phyloP scores from a whole-genome alignment of 352 stramenopile species.

The Phytophthora nicotianae region DNA sequence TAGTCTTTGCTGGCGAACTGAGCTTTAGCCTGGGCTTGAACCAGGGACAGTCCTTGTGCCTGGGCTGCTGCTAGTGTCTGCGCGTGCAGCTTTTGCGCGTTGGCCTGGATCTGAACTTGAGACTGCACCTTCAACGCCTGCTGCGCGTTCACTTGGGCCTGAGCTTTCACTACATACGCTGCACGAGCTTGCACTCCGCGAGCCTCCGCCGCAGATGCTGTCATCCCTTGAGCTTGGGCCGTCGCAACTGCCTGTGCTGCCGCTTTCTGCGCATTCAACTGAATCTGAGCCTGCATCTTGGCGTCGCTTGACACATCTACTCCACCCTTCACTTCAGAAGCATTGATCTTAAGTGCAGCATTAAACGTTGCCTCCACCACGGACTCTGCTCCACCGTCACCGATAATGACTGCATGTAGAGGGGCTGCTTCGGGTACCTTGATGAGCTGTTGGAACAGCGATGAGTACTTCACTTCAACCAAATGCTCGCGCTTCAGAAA shows the following conservation, averaged over 20 bases:
- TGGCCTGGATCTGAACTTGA: constrained; percentile 90
- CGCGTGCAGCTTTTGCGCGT: constrained; percentile 87
- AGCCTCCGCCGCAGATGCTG: constrained; percentile 66
- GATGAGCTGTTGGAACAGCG: constrained; percentile 95
- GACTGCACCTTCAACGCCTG: constrained; percentile 85
- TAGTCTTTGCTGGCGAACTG: constrained; percentile 91
- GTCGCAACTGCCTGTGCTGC: constrained; percentile 77
- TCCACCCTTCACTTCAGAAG: constrained; percentile 36
- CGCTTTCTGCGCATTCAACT: constrained; percentile 85
- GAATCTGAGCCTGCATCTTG: constrained; percentile 87
- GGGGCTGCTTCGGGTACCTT: constrained; percentile 88
- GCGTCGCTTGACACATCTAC: constrained; percentile 58
- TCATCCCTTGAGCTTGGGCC: constrained; percentile 82
- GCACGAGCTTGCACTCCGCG: constrained; percentile 83
- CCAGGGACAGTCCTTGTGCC: constrained; percentile 82
- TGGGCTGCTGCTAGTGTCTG: constrained; percentile 85
- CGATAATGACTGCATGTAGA: constrained; percentile 90
- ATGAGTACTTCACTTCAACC: constrained; percentile 88
- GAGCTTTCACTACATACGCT: constrained; percentile 85
- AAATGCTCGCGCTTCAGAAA: constrained; percentile 90
- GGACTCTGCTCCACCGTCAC: constrained; percentile 86
- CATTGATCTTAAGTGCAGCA: constrained; percentile 62
- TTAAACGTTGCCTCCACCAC: constrained; percentile 94
- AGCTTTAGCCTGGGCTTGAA: constrained; percentile 86
- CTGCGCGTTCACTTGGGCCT: constrained; percentile 85